Conservation (phyloP, 257 asterid species). For the Solanum sejunctum region DNA sequence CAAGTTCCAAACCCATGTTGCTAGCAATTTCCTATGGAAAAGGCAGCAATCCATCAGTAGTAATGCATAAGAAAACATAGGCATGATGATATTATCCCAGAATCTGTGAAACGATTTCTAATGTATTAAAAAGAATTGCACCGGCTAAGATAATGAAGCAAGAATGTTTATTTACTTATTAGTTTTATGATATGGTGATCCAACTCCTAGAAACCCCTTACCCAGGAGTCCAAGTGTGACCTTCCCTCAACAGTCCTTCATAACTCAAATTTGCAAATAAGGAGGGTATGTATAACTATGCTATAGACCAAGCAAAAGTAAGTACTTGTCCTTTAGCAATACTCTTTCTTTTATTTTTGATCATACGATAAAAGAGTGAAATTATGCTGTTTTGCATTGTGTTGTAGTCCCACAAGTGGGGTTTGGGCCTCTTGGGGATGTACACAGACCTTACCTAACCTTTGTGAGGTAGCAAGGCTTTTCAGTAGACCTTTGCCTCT, state of each 20-base stretch:
- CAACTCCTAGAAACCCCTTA: background rate
- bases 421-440: background rate
- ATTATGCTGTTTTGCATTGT: background rate
- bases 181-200: background rate
- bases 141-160: background rate
- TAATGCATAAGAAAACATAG: background rate
- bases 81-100: background rate
- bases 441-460: background rate
- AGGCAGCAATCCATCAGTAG: background rate
- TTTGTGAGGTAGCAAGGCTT: background rate
- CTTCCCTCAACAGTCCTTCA: background rate
- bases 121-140: background rate
- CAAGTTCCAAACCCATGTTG: conserved; percentile 83
- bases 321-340: background rate
- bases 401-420: background rate
- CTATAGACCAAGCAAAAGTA: background rate
- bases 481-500: background rate
- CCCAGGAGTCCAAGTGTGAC: background rate
- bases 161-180: background rate
- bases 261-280: background rate
- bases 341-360: background rate
- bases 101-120: background rate
- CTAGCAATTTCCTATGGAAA: conserved; percentile 71
- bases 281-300: background rate
- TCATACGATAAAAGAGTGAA: background rate